These are phyloP conservation scores for Coemansia sp. DNA, from an alignment of 192 early-diverging fungal species.

Conservation along the genomic window DNA sequence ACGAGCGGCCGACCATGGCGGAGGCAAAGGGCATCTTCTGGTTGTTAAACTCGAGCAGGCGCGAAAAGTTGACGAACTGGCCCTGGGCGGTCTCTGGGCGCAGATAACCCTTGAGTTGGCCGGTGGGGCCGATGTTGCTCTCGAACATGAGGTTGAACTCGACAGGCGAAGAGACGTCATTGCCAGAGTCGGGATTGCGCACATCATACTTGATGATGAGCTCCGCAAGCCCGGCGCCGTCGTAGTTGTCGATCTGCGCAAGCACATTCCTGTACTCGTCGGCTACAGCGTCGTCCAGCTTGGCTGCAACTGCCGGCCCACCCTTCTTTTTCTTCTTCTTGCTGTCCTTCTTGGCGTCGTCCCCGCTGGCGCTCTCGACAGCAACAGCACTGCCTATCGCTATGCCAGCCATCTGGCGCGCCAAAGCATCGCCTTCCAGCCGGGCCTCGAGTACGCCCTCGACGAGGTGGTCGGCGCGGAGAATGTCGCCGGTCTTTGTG, in stretches of 20 bases:
- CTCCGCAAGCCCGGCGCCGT: slow-evolving; percentile 78
- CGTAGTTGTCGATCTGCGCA: slow-evolving; percentile 96
- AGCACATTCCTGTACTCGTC: slow-evolving; percentile 82
- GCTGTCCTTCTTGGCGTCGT: slow-evolving; percentile 1
- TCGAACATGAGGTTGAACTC: slow-evolving; percentile 99
- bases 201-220: slow-evolving; percentile 84
- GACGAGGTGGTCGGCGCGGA: slow-evolving; percentile 96
- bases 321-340: slow-evolving; percentile 68
- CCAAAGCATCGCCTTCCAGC: slow-evolving; percentile 80
- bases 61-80: slow-evolving; percentile 98
- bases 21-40: slow-evolving; percentile 99
- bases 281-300: slow-evolving; percentile 61
- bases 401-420: slow-evolving; percentile 55
- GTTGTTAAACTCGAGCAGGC: slow-evolving; percentile 96
- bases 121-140: slow-evolving; percentile 96
- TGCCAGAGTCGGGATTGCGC: slow-evolving; percentile 87
- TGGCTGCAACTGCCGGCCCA: slow-evolving; percentile 60
- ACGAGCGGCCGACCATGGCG: slow-evolving; percentile 94
- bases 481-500: slow-evolving; percentile 86
- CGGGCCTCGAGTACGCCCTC: slow-evolving; percentile 90
- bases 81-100: slow-evolving; percentile 99
- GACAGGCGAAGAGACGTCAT: slow-evolving; percentile 83
- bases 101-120: slow-evolving; percentile 89
- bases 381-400: slow-evolving; percentile 5
- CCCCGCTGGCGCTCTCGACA: no score